phyloP scores from a whole-genome alignment of 108 stramenopile species.

The Schizochytrium sp. region DNA sequence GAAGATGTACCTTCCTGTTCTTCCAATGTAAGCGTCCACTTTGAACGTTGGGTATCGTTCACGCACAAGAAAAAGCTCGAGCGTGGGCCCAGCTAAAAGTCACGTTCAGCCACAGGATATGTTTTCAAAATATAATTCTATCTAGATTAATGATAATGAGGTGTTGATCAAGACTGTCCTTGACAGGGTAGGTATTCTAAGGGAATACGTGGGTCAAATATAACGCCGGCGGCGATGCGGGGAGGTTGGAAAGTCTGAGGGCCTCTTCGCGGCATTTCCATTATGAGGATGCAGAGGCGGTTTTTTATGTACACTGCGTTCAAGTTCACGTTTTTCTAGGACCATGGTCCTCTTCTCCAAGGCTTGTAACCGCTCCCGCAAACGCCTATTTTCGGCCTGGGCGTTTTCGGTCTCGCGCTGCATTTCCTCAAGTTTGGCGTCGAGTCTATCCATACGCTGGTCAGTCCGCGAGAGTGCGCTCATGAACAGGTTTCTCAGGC shows the following conservation, averaged over 20 bases:
- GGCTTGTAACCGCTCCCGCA: neutral
- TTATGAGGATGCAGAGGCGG: neutral
- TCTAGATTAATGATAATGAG: too few relatives aligned
- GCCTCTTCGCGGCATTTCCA: neutral
- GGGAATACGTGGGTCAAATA: neutral
- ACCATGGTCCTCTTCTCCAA: neutral
- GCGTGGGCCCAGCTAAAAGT: too few relatives aligned
- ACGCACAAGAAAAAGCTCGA: too few relatives aligned
- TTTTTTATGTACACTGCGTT: neutral
- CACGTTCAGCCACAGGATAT: too few relatives aligned
- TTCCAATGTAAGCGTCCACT: too few relatives aligned
- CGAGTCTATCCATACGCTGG: neutral
- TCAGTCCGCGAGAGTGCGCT: neutral
- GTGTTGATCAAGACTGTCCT: too few relatives aligned
- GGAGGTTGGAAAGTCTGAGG: neutral
- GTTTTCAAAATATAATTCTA: too few relatives aligned
- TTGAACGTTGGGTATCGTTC: too few relatives aligned
- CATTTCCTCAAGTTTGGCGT: neutral
- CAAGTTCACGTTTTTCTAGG: neutral
- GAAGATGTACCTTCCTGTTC: too few relatives aligned
- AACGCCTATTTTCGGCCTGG: neutral
- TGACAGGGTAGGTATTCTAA: too few relatives aligned
- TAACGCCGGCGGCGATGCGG: neutral
- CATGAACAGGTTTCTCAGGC: neutral
- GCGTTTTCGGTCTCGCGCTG: neutral